These are phyloP conservation scores for Cyclotella baltica DNA, from an alignment of 108 stramenopile genomes.

Conservation along the genomic window DNA sequence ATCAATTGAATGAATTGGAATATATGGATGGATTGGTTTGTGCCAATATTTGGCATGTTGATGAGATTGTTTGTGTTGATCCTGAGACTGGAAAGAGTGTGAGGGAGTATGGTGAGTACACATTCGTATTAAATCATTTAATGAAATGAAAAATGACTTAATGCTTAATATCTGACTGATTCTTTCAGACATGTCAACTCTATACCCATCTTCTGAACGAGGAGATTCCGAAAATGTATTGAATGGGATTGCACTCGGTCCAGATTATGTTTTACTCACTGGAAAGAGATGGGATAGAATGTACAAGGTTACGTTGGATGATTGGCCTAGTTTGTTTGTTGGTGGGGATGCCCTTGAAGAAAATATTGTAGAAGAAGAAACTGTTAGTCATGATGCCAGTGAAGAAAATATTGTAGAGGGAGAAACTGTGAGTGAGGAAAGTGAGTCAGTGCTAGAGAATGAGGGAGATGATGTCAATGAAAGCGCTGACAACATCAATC, in stretches of 20 bases:
- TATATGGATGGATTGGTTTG: slow-evolving; percentile 77
- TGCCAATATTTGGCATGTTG: slow-evolving; percentile 86
- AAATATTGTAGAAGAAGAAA: not conserved
- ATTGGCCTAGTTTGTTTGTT: slow-evolving; percentile 50
- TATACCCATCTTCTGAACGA: slow-evolving; percentile 67
- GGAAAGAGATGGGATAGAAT: slow-evolving; percentile 81
- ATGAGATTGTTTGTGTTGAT: slow-evolving; percentile 82
- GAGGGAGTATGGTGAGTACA: slow-evolving; percentile 82
- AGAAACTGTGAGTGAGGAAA: no score
- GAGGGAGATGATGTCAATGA: no score
- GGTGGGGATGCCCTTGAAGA: not conserved
- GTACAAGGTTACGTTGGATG: slow-evolving; percentile 58
- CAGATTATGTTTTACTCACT: slow-evolving; percentile 74
- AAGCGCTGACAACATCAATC: no score
- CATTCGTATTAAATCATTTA: not conserved
- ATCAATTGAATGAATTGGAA: slow-evolving; percentile 83
- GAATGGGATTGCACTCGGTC: slow-evolving; percentile 86
- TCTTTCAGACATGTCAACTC: slow-evolving; percentile 61
- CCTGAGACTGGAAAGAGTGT: slow-evolving; percentile 75
- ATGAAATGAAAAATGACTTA: not conserved
- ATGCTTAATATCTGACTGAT: not conserved
- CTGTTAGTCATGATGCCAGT: no score
- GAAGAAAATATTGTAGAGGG: no score
- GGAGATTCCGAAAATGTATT: slow-evolving; percentile 71
- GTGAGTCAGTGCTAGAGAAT: no score